These are phyloP conservation scores for Rhodotorula babjevae DNA, from an alignment of 768 basidiomycete species.

Conservation along the genomic window DNA sequence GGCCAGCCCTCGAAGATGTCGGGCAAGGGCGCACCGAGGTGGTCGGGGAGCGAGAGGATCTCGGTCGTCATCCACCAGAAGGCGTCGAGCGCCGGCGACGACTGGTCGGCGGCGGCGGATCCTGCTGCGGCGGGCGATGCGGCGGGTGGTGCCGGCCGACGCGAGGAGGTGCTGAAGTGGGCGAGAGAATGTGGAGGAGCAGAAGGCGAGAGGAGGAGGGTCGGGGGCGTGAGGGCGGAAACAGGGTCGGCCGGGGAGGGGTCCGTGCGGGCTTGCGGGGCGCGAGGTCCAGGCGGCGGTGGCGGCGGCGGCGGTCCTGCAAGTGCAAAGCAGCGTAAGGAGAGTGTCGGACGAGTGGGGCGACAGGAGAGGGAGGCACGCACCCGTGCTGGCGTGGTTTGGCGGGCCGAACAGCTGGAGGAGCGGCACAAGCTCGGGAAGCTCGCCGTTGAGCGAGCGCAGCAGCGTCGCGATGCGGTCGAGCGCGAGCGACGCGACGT, in stretches of 20 bases:
- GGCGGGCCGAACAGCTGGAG: slow-evolving; percentile 20
- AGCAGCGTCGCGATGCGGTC: slow-evolving; percentile 29
- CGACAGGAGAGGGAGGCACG: not conserved
- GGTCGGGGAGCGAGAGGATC: slow-evolving; percentile 16
- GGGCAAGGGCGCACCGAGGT: slow-evolving; percentile 8
- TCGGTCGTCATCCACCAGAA: slow-evolving; percentile 27
- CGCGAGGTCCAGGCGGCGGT: not conserved
- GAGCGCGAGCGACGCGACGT: slow-evolving; percentile 34
- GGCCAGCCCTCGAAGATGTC: slow-evolving; percentile 16
- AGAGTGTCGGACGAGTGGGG: not conserved
- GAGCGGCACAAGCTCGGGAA: slow-evolving; percentile 26
- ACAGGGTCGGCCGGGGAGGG: too few species aligned
- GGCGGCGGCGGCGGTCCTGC: not conserved
- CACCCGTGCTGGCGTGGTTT: slow-evolving; percentile 5
- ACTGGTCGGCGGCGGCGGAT: not conserved
- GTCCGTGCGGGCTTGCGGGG: too few species aligned
- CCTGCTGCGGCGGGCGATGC: not conserved
- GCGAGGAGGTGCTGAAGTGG: not conserved
- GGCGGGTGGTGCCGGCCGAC: not conserved
- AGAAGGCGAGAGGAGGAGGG: too few species aligned
- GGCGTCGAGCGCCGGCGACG: not conserved
- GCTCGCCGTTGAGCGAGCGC: slow-evolving; percentile 13
- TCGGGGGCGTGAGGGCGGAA: too few species aligned
- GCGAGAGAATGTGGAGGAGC: not conserved
- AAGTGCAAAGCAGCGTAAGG: not conserved